Evolutionary conservation across 495 filamentous ascomycete species (phyloP), one percentile per base, ranked within the genome.

Genomic region (Lepidopterella palustris): DNA sequence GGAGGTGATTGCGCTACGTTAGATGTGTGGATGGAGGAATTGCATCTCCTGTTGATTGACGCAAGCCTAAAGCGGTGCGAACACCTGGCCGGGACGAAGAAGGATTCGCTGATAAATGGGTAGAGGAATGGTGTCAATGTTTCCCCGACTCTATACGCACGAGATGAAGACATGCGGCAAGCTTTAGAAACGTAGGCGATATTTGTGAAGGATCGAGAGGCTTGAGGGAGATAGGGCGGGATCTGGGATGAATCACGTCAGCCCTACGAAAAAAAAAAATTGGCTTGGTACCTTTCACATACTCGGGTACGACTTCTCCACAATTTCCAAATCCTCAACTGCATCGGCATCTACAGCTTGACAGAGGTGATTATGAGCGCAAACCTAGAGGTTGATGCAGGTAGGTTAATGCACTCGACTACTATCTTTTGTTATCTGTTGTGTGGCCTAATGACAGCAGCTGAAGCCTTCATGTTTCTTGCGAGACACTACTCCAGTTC

Each of bases 51-150:
- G 15, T 13, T 6, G n/a, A 54, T 21, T 13, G 52, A 25, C 26
- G 9, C 47, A 59, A 52, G 40, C 70, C 23, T 68, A 55, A 58
- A 67, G 51, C n/a, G 54, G 23, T 54, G 50, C 53, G 60, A 62
- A 26, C 67, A 70, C 60, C 65, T 65, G 40, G 59, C 66, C 50
- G 70, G 69, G 45, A 69, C 70, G 71, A 68, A 69, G 32, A 66
- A 62, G 59, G 74, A 72, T 21, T 53, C 63, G 69, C 27, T 50
- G 61, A 86, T 59, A 27, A 77, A 79, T 4, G 85, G 85, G 66
- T 87, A 88, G 18, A 87, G 78, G 67, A 87, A 89, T 6, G 83
- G 84, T 2, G 85, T 78, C 57, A 85, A 71, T 45, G 80, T 75
- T 20, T 75, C 73, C 53, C 53, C 49, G 53, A 60, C n/a, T 50